Evolutionary conservation across 140 eudicot genomes (phyloP).

Genomic region (Stevia rebaudiana): DNA sequence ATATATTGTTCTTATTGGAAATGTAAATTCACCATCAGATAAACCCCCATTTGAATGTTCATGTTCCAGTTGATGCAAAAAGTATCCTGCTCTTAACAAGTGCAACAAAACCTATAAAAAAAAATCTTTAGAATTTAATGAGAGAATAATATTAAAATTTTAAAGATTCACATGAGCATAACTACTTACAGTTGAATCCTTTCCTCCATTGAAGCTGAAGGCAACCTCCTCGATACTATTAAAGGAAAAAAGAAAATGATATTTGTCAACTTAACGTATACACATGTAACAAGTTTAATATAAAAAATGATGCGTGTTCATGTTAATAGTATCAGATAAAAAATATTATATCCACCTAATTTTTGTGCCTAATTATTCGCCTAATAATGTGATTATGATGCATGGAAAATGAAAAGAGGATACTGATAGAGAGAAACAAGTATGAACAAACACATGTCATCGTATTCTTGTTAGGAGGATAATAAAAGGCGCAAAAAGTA

Average conservation of each 20-base stretch:
- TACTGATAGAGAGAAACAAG: neutral
- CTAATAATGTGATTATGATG: neutral
- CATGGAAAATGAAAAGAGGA: neutral
- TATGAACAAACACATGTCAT: neutral
- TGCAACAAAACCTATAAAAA: slow-evolving; percentile 68
- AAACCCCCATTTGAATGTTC: slow-evolving; percentile 34
- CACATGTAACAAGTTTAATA: neutral
- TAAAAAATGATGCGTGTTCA: too few relatives aligned
- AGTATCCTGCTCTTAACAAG: slow-evolving; percentile 77
- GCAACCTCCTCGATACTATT: slow-evolving; percentile 88
- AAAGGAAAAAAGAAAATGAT: slow-evolving; percentile 12
- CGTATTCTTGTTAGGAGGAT: neutral
- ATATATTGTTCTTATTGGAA: slow-evolving; percentile 84
- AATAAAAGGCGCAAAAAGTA: neutral
- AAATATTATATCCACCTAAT: neutral
- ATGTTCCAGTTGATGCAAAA: slow-evolving; percentile 53
- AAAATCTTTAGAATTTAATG: neutral
- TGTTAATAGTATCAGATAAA: neutral
- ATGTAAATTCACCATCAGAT: slow-evolving; percentile 28
- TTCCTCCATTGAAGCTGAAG: slow-evolving; percentile 96
- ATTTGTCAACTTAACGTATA: neutral
- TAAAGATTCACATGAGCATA: neutral
- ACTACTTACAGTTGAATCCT: slow-evolving; percentile 93
- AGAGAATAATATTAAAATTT: neutral
- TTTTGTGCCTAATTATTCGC: neutral